Conservation (phyloP, 257 asterid genomes). For the Petunia axillaris region DNA sequence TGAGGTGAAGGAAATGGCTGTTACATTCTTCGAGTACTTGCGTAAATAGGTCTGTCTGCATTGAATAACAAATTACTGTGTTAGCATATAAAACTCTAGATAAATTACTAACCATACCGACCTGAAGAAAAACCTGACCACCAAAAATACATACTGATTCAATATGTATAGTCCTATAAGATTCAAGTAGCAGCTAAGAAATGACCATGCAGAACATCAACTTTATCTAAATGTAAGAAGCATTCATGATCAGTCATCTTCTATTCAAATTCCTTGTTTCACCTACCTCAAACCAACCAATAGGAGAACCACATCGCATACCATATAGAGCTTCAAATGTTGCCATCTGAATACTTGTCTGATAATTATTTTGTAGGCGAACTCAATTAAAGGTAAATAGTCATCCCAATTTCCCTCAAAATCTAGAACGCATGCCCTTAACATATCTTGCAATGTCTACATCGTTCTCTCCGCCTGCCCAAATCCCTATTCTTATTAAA, state of each 20-base stretch:
- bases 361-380: no score
- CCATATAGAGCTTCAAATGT: no score
- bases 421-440: no score
- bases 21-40: conserved; percentile 90
- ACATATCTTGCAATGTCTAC: no score
- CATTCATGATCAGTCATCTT: not conserved
- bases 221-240: not conserved
- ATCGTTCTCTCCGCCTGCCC: no score
- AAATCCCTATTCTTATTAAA: no score
- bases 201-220: not conserved
- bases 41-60: conserved; percentile 70
- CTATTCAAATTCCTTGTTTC: not conserved
- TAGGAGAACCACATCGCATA: no score
- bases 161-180: not conserved
- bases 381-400: no score
- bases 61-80: not conserved
- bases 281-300: no score
- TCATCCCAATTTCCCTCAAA: no score
- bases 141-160: not conserved
- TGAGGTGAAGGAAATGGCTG: conserved; percentile 67
- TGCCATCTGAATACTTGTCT: no score
- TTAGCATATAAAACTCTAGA: conserved; percentile 9
- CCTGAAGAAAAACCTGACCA: not conserved
- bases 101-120: not conserved
- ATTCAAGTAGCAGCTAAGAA: not conserved